phyloP scores from a whole-genome alignment of 352 stramenopile species.

The Pythium sukuiense region DNA sequence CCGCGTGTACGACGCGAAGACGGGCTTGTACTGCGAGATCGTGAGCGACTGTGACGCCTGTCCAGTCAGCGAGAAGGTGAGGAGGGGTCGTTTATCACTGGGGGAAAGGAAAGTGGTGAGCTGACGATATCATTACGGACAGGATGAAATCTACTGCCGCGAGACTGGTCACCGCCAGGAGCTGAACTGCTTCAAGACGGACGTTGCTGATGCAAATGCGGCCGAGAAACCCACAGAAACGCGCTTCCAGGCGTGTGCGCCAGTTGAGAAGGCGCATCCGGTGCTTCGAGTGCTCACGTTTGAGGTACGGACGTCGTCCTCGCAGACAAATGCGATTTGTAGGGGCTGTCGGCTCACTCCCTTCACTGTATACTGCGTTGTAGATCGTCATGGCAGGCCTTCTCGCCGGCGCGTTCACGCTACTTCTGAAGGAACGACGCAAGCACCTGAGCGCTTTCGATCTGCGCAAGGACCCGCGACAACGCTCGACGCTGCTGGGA shows the following conservation, averaged over 20 bases:
- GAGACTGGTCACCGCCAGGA: slow-evolving; percentile 74
- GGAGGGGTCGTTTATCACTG: neutral
- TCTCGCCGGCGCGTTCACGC: slow-evolving; percentile 41
- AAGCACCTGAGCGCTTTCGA: slow-evolving; percentile 85
- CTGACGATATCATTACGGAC: neutral
- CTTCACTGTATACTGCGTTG: neutral
- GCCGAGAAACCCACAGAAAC: slow-evolving; percentile 32
- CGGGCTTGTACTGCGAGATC: slow-evolving; percentile 56
- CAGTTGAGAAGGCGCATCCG: slow-evolving; percentile 37
- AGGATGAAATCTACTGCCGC: slow-evolving; percentile 64
- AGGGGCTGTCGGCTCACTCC: neutral
- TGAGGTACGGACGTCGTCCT: slow-evolving; percentile 40
- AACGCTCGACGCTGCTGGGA: slow-evolving; percentile 47
- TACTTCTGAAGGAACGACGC: slow-evolving; percentile 59
- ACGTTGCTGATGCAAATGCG: slow-evolving; percentile 24
- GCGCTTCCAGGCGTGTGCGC: slow-evolving; percentile 56
- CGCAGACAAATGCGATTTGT: neutral
- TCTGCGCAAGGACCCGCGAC: slow-evolving; percentile 59
- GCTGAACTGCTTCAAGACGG: slow-evolving; percentile 47
- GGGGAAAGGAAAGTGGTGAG: neutral
- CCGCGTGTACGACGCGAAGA: slow-evolving; percentile 63
- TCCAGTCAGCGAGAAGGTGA: slow-evolving; percentile 48
- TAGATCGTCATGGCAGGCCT: slow-evolving; percentile 57
- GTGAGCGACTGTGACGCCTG: slow-evolving; percentile 59
- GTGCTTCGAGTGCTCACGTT: slow-evolving; percentile 62